These are phyloP conservation scores for Andrographis paniculata DNA, from an alignment of 305 asterid genomes.

Conservation along the genomic window DNA sequence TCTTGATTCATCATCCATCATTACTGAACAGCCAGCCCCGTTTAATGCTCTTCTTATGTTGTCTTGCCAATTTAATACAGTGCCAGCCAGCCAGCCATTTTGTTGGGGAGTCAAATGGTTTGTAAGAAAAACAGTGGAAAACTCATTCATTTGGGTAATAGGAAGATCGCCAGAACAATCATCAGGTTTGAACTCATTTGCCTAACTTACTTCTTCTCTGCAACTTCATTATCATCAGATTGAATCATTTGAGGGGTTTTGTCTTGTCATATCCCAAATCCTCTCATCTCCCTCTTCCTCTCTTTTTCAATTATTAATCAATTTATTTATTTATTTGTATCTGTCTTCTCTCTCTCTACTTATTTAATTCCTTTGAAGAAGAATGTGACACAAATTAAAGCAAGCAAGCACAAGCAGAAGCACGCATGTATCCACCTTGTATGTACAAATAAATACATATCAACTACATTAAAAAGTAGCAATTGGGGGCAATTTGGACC, in stretches of 20 bases:
- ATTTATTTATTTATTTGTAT: no score
- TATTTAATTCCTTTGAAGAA: not conserved
- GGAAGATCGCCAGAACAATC: not conserved
- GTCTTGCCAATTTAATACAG: not conserved
- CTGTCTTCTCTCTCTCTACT: not conserved
- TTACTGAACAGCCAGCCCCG: no score
- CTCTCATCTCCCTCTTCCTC: no score
- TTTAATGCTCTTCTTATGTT: no score
- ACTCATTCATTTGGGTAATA: conserved; percentile 12
- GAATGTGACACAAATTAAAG: conserved; percentile 5
- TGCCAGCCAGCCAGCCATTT: not conserved
- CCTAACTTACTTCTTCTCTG: not conserved
- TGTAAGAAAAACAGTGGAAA: conserved; percentile 9
- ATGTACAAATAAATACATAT: no score
- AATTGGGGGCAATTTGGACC: conserved; percentile 2
- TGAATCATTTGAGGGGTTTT: not conserved
- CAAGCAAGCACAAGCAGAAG: not conserved
- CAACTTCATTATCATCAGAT: not conserved
- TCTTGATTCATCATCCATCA: not conserved
- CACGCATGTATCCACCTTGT: not conserved
- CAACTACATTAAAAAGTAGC: not conserved
- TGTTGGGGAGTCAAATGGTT: not conserved
- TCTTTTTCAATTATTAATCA: no score
- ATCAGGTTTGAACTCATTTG: not conserved
- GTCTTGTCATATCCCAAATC: not conserved